Evolutionary conservation across 208 protist genomes (phyloP).

Genomic region (Wallacemonas sp.): DNA sequence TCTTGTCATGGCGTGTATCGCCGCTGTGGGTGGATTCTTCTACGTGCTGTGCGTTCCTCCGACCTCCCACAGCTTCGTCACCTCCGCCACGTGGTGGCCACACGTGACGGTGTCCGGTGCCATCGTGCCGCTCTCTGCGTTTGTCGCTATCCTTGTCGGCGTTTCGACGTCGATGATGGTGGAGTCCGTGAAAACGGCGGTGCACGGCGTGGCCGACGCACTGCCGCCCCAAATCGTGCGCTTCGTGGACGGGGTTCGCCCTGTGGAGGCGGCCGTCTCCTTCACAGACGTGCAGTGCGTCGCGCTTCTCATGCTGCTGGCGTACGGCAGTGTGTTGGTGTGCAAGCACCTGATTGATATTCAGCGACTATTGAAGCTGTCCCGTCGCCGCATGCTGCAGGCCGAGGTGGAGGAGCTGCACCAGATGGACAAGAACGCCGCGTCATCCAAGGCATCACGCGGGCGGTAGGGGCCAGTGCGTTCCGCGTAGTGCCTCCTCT

Average conservation of each 20-base stretch:
- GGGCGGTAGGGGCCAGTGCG: too few species aligned
- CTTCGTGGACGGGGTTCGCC: conserved; percentile 11
- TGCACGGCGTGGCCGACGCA: background rate
- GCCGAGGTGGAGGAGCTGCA: conserved; percentile 20
- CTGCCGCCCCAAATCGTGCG: conserved; percentile 17
- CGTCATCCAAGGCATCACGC: too few species aligned
- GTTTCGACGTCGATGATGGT: conserved; percentile 12
- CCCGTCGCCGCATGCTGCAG: conserved; percentile 39
- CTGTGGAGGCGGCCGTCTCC: conserved; percentile 18
- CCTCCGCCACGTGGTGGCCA: background rate
- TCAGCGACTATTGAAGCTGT: conserved; percentile 56
- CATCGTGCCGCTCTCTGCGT: conserved; percentile 25
- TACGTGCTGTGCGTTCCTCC: background rate
- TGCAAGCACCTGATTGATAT: conserved; percentile 54
- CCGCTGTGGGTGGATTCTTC: background rate
- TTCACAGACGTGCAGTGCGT: conserved; percentile 46
- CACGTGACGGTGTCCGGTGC: conserved; percentile 38
- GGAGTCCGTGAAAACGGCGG: conserved; percentile 10
- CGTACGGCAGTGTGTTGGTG: conserved; percentile 47
- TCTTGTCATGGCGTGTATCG: background rate
- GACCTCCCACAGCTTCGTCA: background rate
- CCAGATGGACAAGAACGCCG: background rate
- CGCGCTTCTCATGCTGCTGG: conserved; percentile 52
- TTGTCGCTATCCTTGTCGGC: conserved; percentile 17
- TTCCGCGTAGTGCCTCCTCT: too few species aligned